Conservation (phyloP, 1,284 basidiomycete species). For the Schizophyllum amplum region DNA sequence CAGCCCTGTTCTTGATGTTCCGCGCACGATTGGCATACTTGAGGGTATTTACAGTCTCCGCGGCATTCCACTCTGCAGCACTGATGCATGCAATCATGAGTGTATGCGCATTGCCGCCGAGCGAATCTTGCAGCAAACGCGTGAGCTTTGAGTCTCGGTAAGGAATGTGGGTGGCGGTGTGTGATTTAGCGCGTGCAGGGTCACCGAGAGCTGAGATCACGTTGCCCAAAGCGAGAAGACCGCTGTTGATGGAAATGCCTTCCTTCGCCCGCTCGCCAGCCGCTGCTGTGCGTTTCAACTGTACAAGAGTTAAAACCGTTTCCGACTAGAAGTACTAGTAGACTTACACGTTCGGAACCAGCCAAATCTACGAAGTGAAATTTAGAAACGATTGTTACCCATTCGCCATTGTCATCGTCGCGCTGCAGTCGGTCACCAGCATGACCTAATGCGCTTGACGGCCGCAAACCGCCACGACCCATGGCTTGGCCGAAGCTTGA, state of each 20-base stretch:
- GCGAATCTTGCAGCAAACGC: conserved; percentile 88
- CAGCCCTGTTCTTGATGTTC: conserved; percentile 94
- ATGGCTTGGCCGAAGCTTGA: conserved; percentile 71
- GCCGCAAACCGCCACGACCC: conserved; percentile 62
- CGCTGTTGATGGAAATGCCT: conserved; percentile 96
- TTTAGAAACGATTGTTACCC: conserved; percentile 88
- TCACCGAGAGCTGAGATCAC: conserved; percentile 98
- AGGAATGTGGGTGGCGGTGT: conserved; percentile 76
- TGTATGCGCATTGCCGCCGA: conserved; percentile 97
- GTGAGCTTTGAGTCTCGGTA: conserved; percentile 98
- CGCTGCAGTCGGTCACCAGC: conserved; percentile 37
- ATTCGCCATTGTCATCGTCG: conserved; percentile 66
- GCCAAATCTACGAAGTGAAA: conserved; percentile 99
- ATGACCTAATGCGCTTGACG: conserved; percentile 66
- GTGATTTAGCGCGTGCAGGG: conserved; percentile 70
- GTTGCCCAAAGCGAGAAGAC: conserved; percentile 92
- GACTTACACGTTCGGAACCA: conserved; percentile 83
- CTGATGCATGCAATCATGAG: conserved; percentile 99
- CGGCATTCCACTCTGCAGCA: conserved; percentile 91
- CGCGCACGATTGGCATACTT: conserved; percentile 97
- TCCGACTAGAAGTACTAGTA: conserved; percentile 7
- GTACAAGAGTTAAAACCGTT: conserved; percentile 14
- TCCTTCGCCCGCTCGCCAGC: conserved; percentile 95
- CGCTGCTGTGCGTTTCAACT: conserved; percentile 89
- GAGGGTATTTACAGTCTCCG: conserved; percentile 93